phyloP scores from a whole-genome alignment of 2,329 filamentous ascomycete species.

The Xylariaceae sp. region DNA sequence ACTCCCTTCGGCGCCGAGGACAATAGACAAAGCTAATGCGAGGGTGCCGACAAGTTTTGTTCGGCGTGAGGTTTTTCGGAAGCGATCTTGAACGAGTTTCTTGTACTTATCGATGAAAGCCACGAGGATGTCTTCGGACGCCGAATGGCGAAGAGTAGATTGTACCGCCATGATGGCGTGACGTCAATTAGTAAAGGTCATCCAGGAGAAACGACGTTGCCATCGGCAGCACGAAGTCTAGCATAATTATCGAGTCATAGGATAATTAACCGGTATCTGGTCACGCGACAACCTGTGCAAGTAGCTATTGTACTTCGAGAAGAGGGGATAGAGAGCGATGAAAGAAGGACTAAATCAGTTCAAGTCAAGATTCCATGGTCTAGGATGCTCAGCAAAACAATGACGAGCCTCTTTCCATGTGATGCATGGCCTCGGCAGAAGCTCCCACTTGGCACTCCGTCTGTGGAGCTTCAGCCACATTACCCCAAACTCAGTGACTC shows the following conservation, averaged over 20 bases:
- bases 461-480: conserved; percentile 22
- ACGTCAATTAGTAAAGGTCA: conserved; percentile 29
- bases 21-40: conserved; percentile 76
- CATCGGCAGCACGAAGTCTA: conserved; percentile 31
- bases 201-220: conserved; percentile 25
- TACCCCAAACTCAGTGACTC: conserved; percentile 18
- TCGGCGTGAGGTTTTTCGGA: conserved; percentile 71
- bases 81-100: conserved; percentile 56
- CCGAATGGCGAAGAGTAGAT: conserved; percentile 76
- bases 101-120: conserved; percentile 68
- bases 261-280: neutral
- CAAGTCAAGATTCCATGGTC: neutral
- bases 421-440: conserved; percentile 28
- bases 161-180: conserved; percentile 75
- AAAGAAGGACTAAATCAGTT: neutral
- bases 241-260: conserved; percentile 23
- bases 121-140: conserved; percentile 71
- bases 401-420: conserved; percentile 24
- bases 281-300: no score
- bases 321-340: neutral
- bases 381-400: conserved; percentile 5
- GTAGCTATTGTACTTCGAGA: neutral
- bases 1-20: conserved; percentile 80
- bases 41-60: conserved; percentile 79
- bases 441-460: no score